Conservation (phyloP, 768 basidiomycete genomes). For the Gelatoporia subvermispora region DNA sequence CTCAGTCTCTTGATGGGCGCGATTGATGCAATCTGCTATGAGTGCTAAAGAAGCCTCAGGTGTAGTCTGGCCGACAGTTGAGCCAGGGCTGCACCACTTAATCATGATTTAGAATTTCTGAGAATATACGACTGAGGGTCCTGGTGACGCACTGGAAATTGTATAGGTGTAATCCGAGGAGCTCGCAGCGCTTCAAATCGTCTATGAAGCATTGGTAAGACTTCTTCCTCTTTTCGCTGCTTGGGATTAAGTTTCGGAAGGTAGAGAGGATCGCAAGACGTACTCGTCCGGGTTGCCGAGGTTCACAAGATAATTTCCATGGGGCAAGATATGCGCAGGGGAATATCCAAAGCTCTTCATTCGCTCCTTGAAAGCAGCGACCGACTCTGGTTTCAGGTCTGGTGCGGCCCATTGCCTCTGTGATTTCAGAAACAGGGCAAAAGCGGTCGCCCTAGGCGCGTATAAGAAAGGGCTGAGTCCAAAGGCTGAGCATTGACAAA, state of each 20-base stretch:
- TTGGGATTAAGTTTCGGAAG: background rate
- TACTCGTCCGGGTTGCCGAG: slow-evolving; percentile 76
- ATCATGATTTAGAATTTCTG: background rate
- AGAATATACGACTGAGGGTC: background rate
- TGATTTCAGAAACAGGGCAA: slow-evolving; percentile 81
- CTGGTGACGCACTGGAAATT: slow-evolving; percentile 78
- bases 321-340: slow-evolving; percentile 63
- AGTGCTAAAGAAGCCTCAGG: slow-evolving; percentile 53
- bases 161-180: slow-evolving; percentile 66
- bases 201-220: slow-evolving; percentile 80
- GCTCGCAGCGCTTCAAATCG: slow-evolving; percentile 73
- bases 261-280: slow-evolving; percentile 20
- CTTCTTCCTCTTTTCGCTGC: slow-evolving; percentile 61
- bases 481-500: slow-evolving; percentile 21
- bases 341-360: slow-evolving; percentile 61
- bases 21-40: slow-evolving; percentile 72
- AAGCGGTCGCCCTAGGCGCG: slow-evolving; percentile 62
- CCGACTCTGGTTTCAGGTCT: slow-evolving; percentile 45
- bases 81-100: slow-evolving; percentile 59
- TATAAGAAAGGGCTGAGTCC: background rate
- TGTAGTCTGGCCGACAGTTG: slow-evolving; percentile 68
- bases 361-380: slow-evolving; percentile 54
- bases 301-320: slow-evolving; percentile 84
- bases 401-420: slow-evolving; percentile 78
- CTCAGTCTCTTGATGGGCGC: slow-evolving; percentile 59